These are phyloP conservation scores for Actinomucor elegans DNA, from an alignment of 371 early-diverging fungal genomes.

Conservation along the genomic window DNA sequence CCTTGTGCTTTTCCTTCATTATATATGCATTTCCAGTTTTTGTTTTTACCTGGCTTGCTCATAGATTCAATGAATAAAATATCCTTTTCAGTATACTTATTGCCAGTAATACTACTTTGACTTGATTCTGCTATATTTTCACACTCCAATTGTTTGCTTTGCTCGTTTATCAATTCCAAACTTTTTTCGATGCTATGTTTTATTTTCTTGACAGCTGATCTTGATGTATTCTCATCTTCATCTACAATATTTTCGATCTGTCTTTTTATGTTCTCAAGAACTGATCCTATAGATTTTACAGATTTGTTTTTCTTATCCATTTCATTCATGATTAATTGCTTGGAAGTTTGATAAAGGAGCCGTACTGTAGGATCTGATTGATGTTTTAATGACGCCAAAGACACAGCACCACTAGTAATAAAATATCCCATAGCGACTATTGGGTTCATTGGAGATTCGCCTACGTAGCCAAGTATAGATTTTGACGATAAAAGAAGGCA, in stretches of 20 bases:
- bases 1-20: conserved; percentile 10
- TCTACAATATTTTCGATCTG: too few relatives aligned
- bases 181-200: not conserved
- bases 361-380: conserved; percentile 10
- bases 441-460: not conserved
- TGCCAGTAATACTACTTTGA: not conserved
- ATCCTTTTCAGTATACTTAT: conserved; percentile 3
- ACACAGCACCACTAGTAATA: conserved; percentile 6
- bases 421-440: conserved; percentile 7
- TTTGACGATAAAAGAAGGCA: conserved; percentile 3
- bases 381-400: conserved; percentile 10
- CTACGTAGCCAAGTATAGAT: not conserved
- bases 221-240: too few relatives aligned
- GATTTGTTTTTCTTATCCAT: too few relatives aligned
- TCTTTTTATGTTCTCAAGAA: too few relatives aligned
- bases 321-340: too few relatives aligned
- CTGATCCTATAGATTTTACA: too few relatives aligned
- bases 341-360: too few relatives aligned
- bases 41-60: conserved; percentile 8
- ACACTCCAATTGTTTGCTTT: conserved; percentile 3
- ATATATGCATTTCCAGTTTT: conserved; percentile 5
- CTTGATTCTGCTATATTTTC: conserved; percentile 6
- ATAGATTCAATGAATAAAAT: conserved; percentile 10
- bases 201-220: conserved; percentile 1
- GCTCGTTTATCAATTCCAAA: conserved; percentile 4